Evolutionary conservation across 306 rosid species (phyloP).

Genomic region (Carpinus viminea): DNA sequence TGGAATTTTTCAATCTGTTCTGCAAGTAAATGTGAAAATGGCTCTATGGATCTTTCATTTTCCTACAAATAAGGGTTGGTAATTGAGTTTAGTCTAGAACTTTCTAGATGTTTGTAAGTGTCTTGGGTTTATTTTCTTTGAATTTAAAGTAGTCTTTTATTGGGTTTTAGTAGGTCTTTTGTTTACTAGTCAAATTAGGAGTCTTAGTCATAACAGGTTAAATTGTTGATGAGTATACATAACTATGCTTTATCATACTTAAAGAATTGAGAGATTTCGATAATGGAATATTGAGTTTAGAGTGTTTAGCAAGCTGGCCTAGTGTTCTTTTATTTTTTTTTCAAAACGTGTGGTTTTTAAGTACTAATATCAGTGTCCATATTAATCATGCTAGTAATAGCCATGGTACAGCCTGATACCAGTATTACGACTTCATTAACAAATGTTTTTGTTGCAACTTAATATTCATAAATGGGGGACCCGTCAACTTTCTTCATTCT

Average conservation of each 20-base stretch:
- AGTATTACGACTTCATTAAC: not conserved
- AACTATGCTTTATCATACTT: no score
- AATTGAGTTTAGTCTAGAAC: not conserved
- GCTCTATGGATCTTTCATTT: not conserved
- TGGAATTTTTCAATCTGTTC: constrained; percentile 8
- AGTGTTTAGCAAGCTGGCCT: not conserved
- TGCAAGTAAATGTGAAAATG: not conserved
- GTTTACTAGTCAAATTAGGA: no score
- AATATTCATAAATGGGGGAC: not conserved
- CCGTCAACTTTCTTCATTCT: not conserved
- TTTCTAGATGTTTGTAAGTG: not conserved
- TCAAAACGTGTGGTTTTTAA: not conserved
- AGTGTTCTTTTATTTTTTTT: not conserved
- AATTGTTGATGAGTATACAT: no score
- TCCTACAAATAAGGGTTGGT: not conserved
- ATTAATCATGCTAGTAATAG: not conserved
- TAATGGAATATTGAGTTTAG: not conserved
- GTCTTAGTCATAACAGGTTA: no score
- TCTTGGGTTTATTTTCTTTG: not conserved
- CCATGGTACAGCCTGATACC: not conserved
- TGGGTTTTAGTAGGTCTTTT: not conserved
- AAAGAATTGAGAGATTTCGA: not conserved
- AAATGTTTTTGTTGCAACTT: not conserved
- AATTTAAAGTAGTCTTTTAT: not conserved
- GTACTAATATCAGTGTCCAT: not conserved